phyloP scores from a whole-genome alignment of 352 stramenopile species.

The Phytophthora boehmeriae region DNA sequence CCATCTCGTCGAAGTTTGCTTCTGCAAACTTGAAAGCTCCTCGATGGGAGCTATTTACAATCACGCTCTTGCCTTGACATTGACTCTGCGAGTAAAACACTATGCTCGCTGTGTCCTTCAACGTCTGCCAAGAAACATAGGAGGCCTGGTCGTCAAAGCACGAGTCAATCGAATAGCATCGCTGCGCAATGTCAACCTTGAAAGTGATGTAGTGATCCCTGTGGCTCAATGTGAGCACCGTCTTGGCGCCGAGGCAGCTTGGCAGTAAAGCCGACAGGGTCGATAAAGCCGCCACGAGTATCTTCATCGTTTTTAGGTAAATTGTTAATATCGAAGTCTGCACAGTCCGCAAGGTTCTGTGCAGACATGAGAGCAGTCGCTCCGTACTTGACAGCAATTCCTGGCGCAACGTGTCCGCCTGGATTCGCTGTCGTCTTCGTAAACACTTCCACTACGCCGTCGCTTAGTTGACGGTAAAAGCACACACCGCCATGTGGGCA shows the following conservation, averaged over 20 bases:
- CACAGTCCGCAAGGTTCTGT: slow-evolving; percentile 37
- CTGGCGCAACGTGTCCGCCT: slow-evolving; percentile 16
- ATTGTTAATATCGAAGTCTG: too few relatives aligned
- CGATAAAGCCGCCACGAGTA: neutral
- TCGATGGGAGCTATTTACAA: neutral
- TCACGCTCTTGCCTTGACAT: slow-evolving; percentile 9
- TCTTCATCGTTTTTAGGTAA: too few relatives aligned
- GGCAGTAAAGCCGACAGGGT: neutral
- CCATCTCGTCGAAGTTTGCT: slow-evolving; percentile 9
- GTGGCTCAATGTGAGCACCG: slow-evolving; percentile 2
- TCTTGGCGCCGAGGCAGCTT: neutral
- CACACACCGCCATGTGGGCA: slow-evolving; percentile 39
- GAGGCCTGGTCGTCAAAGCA: slow-evolving; percentile 10
- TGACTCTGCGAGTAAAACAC: slow-evolving; percentile 10
- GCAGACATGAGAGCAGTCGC: slow-evolving; percentile 20
- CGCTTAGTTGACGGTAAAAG: slow-evolving; percentile 42
- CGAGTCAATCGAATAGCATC: slow-evolving; percentile 16
- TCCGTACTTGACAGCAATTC: slow-evolving; percentile 23
- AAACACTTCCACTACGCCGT: slow-evolving; percentile 37
- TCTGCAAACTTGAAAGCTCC: slow-evolving; percentile 3
- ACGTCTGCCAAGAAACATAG: slow-evolving; percentile 1
- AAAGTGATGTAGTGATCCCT: slow-evolving; percentile 15
- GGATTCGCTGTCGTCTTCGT: slow-evolving; percentile 32
- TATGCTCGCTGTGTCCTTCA: slow-evolving; percentile 12
- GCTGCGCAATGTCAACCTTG: slow-evolving; percentile 11